These are phyloP conservation scores for Colletotrichum trifolii DNA, from an alignment of 2,329 filamentous ascomycete genomes.

Conservation along the genomic window DNA sequence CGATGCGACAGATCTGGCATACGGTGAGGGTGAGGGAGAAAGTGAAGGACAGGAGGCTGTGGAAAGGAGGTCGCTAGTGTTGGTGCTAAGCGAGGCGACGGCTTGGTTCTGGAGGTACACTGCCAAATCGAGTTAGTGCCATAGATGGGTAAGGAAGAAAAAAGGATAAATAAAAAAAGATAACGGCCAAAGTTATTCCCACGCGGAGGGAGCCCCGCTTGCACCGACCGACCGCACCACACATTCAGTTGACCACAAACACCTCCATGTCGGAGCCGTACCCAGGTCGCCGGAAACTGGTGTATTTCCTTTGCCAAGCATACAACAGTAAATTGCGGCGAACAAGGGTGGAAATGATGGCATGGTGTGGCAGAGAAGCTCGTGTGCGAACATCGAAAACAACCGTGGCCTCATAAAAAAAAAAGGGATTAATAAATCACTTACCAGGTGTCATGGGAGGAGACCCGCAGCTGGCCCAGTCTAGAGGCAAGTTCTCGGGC, in stretches of 20 bases:
- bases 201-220: not conserved
- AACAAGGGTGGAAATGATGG: not conserved
- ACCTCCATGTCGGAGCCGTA: constrained; percentile 1
- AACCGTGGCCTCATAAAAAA: constrained; percentile 5
- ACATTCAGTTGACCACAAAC: constrained; percentile 5
- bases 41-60: constrained; percentile 84
- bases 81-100: constrained; percentile 71
- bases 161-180: not conserved
- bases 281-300: constrained; percentile 14
- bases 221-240: constrained; percentile 20
- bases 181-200: constrained; percentile 8
- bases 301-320: constrained; percentile 3
- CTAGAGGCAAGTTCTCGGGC: constrained; percentile 78
- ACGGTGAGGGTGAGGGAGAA: constrained; percentile 86
- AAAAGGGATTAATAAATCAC: constrained; percentile 50
- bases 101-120: constrained; percentile 62
- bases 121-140: constrained; percentile 53
- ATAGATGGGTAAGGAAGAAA: not conserved
- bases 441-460: constrained; percentile 92
- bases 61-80: constrained; percentile 77
- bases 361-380: not conserved
- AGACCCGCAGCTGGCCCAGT: constrained; percentile 82
- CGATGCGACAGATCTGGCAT: constrained; percentile 74
- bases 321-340: too few species aligned
- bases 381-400: not conserved